Evolutionary conservation across 176 grass and related monocot species (phyloP), one percentile per base, ranked within the genome.

Genomic region (Musa beccarii): DNA sequence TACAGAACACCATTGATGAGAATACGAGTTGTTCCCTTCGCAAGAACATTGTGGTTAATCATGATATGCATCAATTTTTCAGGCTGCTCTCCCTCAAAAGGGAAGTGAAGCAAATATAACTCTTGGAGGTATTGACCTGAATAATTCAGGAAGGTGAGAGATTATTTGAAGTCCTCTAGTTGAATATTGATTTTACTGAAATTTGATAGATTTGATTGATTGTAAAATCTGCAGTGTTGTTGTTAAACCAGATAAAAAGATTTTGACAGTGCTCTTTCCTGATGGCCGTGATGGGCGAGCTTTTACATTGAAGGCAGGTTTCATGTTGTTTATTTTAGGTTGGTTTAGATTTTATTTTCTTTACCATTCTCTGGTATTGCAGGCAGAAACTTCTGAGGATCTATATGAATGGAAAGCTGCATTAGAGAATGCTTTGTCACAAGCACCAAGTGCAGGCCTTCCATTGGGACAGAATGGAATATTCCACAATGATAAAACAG

Each of bases 191-290:
- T 50, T 69, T 69, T 69, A n/a, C 22, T 51, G 16, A 69, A 51
- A 10, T 25, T 54, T 16, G 3, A 72, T 74, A 51, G 16, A 76
- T 64, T 10, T 76, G 20, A 17, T 63, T 2, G 9, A n/a, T 59
- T 21, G 10, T 21, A 80, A 76, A 72, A 11, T 63, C 43, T 14
- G 67, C 83, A 99, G 95, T 89, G 88, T 99, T 85, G 90, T 89
- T 55, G 82, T 99, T 68, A 99, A 99, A 87, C 90, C 89, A 91
- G 95, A 99, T 52, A 99, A 80, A 79, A 99, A 94, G 81, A 83
- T 94, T 71, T 84, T 99, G 68, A 99, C 88, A 49, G 88, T 99
- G 53, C 62, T 87, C 75, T 99, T 99, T 91, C 90, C 90, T 76
- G 95, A 99, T 93, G 89, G 87, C 43, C 90, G 56, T 49, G 92